These are phyloP conservation scores for Trametes elegans DNA, from an alignment of 768 basidiomycete species.

Conservation along the genomic window DNA sequence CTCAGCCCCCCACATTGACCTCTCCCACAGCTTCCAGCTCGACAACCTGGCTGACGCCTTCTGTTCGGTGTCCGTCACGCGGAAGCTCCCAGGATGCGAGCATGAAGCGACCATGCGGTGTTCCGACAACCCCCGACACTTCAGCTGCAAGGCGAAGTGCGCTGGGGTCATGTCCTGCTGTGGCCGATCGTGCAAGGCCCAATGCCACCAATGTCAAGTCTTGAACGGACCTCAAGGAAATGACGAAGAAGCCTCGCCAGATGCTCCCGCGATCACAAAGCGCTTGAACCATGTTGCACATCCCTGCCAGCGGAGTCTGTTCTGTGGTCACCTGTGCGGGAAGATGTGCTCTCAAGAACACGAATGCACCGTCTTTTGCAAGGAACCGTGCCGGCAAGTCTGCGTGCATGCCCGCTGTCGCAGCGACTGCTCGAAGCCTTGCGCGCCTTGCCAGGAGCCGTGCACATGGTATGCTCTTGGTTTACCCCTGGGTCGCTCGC, in stretches of 20 bases:
- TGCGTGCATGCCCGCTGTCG: slow-evolving; percentile 54
- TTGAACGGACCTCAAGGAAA: slow-evolving; percentile 13
- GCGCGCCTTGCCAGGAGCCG: slow-evolving; percentile 59
- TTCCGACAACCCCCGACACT: slow-evolving; percentile 38
- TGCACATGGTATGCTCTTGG: slow-evolving; percentile 53
- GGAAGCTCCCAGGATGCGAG: slow-evolving; percentile 50
- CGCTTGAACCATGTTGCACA: slow-evolving; percentile 35
- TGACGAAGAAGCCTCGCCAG: not conserved
- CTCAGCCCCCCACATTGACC: not conserved
- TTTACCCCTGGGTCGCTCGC: not conserved
- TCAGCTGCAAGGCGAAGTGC: slow-evolving; percentile 44
- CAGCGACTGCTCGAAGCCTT: slow-evolving; percentile 47
- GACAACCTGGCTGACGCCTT: slow-evolving; percentile 42
- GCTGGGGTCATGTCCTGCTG: slow-evolving; percentile 50
- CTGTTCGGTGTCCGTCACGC: slow-evolving; percentile 45
- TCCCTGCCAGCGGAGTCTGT: slow-evolving; percentile 48
- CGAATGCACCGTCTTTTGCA: slow-evolving; percentile 47
- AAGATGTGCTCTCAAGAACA: slow-evolving; percentile 49
- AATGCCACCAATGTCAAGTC: slow-evolving; percentile 50
- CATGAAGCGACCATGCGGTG: slow-evolving; percentile 50
- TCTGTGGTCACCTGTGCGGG: slow-evolving; percentile 56
- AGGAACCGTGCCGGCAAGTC: slow-evolving; percentile 46
- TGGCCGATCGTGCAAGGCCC: slow-evolving; percentile 44
- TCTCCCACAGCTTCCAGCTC: slow-evolving; percentile 40
- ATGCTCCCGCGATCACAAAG: not conserved